These are phyloP conservation scores for Termitomyces eurrhizus DNA, from an alignment of 768 basidiomycete species.

Conservation along the genomic window DNA sequence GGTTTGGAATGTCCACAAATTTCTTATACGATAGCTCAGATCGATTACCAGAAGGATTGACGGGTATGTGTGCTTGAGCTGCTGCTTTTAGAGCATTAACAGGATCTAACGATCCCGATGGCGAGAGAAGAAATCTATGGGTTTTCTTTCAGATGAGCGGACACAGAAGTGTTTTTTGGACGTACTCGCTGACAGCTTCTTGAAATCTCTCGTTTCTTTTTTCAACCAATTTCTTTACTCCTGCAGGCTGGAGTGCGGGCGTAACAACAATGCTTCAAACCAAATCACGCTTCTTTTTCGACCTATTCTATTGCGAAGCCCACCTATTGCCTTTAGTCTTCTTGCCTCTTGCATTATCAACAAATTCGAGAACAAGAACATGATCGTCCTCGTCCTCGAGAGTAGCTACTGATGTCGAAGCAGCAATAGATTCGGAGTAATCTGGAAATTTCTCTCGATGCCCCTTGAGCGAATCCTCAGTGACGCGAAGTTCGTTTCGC, in stretches of 20 bases:
- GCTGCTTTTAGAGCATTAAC: slow-evolving; percentile 61
- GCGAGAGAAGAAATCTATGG: slow-evolving; percentile 57
- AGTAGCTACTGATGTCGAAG: slow-evolving; percentile 22
- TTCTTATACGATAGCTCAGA: slow-evolving; percentile 7
- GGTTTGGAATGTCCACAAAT: slow-evolving; percentile 31
- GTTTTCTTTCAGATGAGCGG: neutral
- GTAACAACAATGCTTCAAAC: slow-evolving; percentile 16
- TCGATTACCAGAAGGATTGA: slow-evolving; percentile 40
- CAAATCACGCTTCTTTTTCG: neutral
- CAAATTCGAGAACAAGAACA: slow-evolving; percentile 45
- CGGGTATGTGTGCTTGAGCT: slow-evolving; percentile 66
- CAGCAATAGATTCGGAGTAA: slow-evolving; percentile 26
- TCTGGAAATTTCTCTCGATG: slow-evolving; percentile 38
- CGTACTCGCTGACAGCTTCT: slow-evolving; percentile 66
- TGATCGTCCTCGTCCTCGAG: slow-evolving; percentile 26
- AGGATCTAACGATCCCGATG: slow-evolving; percentile 53
- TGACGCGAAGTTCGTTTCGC: slow-evolving; percentile 53
- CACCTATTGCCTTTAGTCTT: slow-evolving; percentile 28
- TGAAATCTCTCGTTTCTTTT: slow-evolving; percentile 63
- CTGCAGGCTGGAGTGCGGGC: slow-evolving; percentile 47
- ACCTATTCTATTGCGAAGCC: neutral
- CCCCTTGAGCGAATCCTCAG: slow-evolving; percentile 29
- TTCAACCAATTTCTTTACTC: slow-evolving; percentile 67
- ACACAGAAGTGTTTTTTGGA: neutral
- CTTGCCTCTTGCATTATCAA: slow-evolving; percentile 31